phyloP scores from a whole-genome alignment of 2,329 filamentous ascomycete species.

The Clonostachys rosea region DNA sequence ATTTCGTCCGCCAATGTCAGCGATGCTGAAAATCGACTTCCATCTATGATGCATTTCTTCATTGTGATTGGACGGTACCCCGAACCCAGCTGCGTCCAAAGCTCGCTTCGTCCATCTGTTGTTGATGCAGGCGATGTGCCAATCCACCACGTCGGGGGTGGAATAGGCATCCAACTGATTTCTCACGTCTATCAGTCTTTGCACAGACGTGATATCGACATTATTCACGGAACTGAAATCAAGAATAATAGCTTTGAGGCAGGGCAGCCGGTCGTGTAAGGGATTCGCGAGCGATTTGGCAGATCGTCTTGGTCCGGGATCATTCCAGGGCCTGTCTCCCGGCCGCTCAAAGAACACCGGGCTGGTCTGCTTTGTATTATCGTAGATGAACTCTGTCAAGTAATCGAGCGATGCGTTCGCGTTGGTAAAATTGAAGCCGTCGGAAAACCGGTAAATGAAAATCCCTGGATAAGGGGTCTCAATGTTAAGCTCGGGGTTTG shows the following conservation, averaged over 20 bases:
- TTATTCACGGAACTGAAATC: slow-evolving; percentile 95
- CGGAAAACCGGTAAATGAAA: slow-evolving; percentile 92
- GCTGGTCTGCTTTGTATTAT: slow-evolving; percentile 72
- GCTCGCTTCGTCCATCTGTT: slow-evolving; percentile 63
- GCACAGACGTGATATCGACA: slow-evolving; percentile 87
- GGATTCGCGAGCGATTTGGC: slow-evolving; percentile 31
- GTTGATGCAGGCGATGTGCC: slow-evolving; percentile 92
- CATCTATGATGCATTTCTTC: slow-evolving; percentile 5
- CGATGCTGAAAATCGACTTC: slow-evolving; percentile 59
- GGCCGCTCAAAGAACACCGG: slow-evolving; percentile 43
- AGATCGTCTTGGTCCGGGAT: slow-evolving; percentile 62
- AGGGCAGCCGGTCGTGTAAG: slow-evolving; percentile 50
- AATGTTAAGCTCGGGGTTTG: slow-evolving; percentile 36
- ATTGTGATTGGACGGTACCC: slow-evolving; percentile 14
- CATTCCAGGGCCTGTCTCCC: slow-evolving; percentile 91
- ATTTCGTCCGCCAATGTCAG: slow-evolving; percentile 70
- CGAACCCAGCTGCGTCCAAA: slow-evolving; percentile 51
- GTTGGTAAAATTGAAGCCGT: slow-evolving; percentile 96
- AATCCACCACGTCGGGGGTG: slow-evolving; percentile 77
- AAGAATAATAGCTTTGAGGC: slow-evolving; percentile 83
- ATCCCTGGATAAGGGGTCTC: slow-evolving; percentile 72
- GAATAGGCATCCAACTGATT: slow-evolving; percentile 89
- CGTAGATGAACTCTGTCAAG: slow-evolving; percentile 63
- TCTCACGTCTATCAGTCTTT: slow-evolving; percentile 88
- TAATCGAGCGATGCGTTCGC: slow-evolving; percentile 84